A percentile compares a stretch with the other conserved stretches of the same genome.
Evolutionary conservation across 2,329 filamentous ascomycete genomes (phyloP).

Genomic region (Bipolaris cookei): DNA sequence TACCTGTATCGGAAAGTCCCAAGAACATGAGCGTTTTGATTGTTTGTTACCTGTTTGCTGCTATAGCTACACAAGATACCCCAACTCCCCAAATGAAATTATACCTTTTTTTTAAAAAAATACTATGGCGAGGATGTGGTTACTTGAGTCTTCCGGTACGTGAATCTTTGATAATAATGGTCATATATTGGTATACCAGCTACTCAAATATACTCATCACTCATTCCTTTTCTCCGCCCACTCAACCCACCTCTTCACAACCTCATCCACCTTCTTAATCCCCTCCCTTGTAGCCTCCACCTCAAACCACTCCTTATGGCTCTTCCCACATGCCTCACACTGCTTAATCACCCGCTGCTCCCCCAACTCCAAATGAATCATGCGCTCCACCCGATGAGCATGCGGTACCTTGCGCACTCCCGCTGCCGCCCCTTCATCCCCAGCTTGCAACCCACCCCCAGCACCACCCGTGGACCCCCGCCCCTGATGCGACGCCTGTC

Average conservation of each 20-base stretch:
- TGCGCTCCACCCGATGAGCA: constrained; percentile 83
- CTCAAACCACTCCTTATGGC: constrained; percentile 96
- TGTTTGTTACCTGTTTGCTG: constrained; percentile 19
- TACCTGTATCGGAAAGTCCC: constrained; percentile 3
- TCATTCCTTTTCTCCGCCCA: constrained; percentile 69
- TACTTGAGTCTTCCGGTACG: background rate
- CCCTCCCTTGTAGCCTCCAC: constrained; percentile 76
- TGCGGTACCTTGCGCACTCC: constrained; percentile 75
- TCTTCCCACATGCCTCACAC: constrained; percentile 79
- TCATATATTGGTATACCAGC: background rate
- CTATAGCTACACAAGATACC: constrained; percentile 41
- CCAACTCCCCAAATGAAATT: constrained; percentile 32
- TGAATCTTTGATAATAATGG: background rate
- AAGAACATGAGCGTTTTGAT: constrained; percentile 11
- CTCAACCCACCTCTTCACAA: constrained; percentile 81
- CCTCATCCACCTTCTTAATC: constrained; percentile 71
- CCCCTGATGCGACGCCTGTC: background rate
- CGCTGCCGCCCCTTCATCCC: no score
- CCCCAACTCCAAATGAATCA: constrained; percentile 89
- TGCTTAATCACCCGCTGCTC: constrained; percentile 64
- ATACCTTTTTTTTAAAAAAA: background rate
- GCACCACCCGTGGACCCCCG: background rate
- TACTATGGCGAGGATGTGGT: background rate
- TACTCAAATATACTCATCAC: background rate
- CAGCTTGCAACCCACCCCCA: no score